phyloP scores from a whole-genome alignment of 495 filamentous ascomycete genomes.

The Penicillium manginii region DNA sequence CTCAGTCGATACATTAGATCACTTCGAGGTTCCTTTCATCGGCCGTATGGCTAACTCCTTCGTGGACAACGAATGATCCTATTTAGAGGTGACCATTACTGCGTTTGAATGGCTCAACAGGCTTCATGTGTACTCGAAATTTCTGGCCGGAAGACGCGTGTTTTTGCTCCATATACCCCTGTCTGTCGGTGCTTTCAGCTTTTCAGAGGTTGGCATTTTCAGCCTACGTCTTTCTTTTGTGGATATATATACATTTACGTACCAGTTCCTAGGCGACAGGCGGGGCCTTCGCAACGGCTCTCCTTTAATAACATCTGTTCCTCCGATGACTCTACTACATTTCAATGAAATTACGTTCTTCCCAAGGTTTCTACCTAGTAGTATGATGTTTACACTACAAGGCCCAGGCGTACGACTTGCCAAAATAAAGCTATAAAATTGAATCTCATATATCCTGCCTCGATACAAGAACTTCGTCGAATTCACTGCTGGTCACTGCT shows the following conservation, averaged over 20 bases:
- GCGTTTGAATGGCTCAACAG: neutral
- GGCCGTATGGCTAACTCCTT: slow-evolving; percentile 78
- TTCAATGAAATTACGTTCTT: no score
- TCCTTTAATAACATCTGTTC: neutral
- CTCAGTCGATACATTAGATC: slow-evolving; percentile 82
- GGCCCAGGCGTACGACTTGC: no score
- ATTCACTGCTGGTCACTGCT: no score
- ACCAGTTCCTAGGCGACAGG: neutral
- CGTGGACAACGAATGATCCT: slow-evolving; percentile 80
- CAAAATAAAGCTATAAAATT: no score
- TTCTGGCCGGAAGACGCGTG: slow-evolving; percentile 9
- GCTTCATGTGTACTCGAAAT: slow-evolving; percentile 21
- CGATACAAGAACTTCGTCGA: no score
- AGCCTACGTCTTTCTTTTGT: slow-evolving; percentile 8
- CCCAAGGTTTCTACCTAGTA: no score
- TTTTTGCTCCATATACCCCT: slow-evolving; percentile 29
- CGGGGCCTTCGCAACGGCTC: neutral
- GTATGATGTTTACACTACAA: no score
- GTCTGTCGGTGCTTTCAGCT: slow-evolving; percentile 12
- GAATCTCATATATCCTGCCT: no score
- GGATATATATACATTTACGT: slow-evolving; percentile 9
- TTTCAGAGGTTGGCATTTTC: slow-evolving; percentile 2
- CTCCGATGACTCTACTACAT: no score
- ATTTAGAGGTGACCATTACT: neutral
- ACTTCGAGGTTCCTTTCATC: slow-evolving; percentile 90